Percentiles rank a stretch among this genome's conserved stretches.
Evolutionary conservation across 495 filamentous ascomycete species (phyloP).

Genomic region (Hapsidospora chrysogenum): DNA sequence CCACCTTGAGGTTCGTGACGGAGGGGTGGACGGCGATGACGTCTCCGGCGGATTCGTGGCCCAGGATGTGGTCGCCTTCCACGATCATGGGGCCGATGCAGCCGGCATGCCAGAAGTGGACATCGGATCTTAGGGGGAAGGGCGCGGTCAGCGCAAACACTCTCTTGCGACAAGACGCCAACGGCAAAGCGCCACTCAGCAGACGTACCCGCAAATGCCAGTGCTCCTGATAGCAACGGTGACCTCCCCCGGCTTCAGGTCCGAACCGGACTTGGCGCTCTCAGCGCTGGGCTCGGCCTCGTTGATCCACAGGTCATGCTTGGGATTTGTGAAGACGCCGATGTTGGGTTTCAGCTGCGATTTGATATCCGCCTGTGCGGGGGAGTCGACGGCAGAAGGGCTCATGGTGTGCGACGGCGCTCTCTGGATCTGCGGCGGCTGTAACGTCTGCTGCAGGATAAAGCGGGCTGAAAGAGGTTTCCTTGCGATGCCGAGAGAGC

Average conservation of each 20-base stretch:
- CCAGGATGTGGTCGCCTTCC: constrained; percentile 68
- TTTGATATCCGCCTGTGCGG: constrained; percentile 9
- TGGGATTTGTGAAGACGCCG: constrained; percentile 85
- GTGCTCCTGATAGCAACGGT: constrained; percentile 75
- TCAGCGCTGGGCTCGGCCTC: constrained; percentile 61
- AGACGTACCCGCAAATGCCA: constrained; percentile 73
- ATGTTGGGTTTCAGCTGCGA: constrained; percentile 56
- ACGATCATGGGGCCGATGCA: constrained; percentile 94
- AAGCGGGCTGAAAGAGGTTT: too few relatives aligned
- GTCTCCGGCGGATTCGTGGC: constrained; percentile 81
- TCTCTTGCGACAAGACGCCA: too few relatives aligned
- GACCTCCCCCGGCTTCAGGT: constrained; percentile 65
- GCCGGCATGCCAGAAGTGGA: constrained; percentile 91
- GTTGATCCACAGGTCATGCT: constrained; percentile 80
- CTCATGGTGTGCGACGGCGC: constrained; percentile 1
- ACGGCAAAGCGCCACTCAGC: too few relatives aligned
- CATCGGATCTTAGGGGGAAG: constrained; percentile 50
- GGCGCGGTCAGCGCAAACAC: constrained; percentile 4
- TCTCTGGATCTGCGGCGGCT: too few relatives aligned
- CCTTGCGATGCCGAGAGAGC: too few relatives aligned
- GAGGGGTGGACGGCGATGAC: constrained; percentile 66
- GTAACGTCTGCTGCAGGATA: too few relatives aligned
- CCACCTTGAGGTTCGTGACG: constrained; percentile 55
- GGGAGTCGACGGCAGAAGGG: constrained; percentile 2
- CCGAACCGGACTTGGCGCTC: constrained; percentile 50